Conservation (phyloP, 177 flowering plant species). For the Vitis hybrid region DNA sequence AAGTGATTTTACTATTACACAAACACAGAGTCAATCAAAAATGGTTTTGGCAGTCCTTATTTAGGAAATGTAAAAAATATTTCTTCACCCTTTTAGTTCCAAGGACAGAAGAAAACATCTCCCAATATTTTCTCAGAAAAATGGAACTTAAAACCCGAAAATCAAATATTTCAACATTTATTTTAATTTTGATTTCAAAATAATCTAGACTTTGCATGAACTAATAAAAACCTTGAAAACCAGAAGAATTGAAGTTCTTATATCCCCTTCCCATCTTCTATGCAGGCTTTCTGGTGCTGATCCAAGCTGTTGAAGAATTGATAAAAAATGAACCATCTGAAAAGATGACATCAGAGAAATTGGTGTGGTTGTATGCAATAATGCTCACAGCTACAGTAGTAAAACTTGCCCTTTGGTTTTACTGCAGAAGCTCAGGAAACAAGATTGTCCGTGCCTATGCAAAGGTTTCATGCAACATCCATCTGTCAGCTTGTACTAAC, state of each 20-base stretch:
- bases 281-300: slow-evolving; percentile 65
- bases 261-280: not conserved
- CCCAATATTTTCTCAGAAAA: too few relatives aligned
- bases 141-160: too few relatives aligned
- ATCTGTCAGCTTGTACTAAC: not conserved
- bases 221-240: too few relatives aligned
- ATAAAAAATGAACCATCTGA: slow-evolving; percentile 36
- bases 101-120: too few relatives aligned
- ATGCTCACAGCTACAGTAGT: slow-evolving; percentile 63
- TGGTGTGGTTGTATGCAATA: slow-evolving; percentile 58
- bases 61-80: too few relatives aligned
- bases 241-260: too few relatives aligned
- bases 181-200: too few relatives aligned
- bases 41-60: not conserved
- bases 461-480: slow-evolving; percentile 31
- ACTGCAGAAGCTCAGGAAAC: slow-evolving; percentile 63
- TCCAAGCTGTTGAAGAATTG: slow-evolving; percentile 61
- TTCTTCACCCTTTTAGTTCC: too few relatives aligned
- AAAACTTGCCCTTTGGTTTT: slow-evolving; percentile 57
- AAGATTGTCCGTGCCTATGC: slow-evolving; percentile 78
- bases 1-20: too few relatives aligned
- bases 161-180: too few relatives aligned
- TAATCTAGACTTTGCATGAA: too few relatives aligned
- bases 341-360: slow-evolving; percentile 40
- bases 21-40: too few relatives aligned